These are phyloP conservation scores for Leccinum subrobustum DNA, from an alignment of 1,284 basidiomycete species.

Conservation along the genomic window DNA sequence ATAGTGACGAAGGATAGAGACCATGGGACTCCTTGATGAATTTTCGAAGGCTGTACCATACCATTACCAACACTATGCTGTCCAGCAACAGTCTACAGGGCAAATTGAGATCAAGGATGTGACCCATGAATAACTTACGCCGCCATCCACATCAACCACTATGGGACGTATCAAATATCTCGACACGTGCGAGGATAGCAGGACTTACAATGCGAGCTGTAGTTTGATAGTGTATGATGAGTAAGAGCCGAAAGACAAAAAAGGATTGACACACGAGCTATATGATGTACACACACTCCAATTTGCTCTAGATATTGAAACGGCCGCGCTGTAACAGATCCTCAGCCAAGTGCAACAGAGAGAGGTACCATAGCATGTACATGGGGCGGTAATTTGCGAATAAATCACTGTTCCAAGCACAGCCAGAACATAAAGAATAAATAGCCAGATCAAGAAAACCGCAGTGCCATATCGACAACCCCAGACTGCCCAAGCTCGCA, in stretches of 20 bases:
- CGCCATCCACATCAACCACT: conserved; percentile 10
- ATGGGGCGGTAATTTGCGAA: not conserved
- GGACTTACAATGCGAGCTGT: not conserved
- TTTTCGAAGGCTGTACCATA: conserved; percentile 10
- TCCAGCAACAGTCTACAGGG: conserved; percentile 9
- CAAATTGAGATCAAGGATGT: not conserved
- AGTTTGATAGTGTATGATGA: not conserved
- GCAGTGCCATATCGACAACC: conserved; percentile 8
- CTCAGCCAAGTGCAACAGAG: not conserved
- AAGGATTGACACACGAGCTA: not conserved
- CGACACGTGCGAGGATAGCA: not conserved
- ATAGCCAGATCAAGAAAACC: conserved; percentile 2
- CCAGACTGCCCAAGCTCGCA: conserved; percentile 17
- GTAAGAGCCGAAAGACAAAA: not conserved
- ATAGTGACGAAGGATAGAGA: conserved; percentile 5
- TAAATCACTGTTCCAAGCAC: conserved; percentile 2
- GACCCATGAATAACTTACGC: not conserved
- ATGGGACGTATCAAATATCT: not conserved
- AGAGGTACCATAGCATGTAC: conserved; percentile 3
- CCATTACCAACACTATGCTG: conserved; percentile 3
- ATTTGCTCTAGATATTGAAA: not conserved
- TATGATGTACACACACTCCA: not conserved
- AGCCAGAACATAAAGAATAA: conserved; percentile 8
- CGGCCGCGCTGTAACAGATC: not conserved
- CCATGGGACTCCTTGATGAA: not conserved